phyloP scores from a whole-genome alignment of 2,329 filamentous ascomycete species.

The Verticillium longisporum region DNA sequence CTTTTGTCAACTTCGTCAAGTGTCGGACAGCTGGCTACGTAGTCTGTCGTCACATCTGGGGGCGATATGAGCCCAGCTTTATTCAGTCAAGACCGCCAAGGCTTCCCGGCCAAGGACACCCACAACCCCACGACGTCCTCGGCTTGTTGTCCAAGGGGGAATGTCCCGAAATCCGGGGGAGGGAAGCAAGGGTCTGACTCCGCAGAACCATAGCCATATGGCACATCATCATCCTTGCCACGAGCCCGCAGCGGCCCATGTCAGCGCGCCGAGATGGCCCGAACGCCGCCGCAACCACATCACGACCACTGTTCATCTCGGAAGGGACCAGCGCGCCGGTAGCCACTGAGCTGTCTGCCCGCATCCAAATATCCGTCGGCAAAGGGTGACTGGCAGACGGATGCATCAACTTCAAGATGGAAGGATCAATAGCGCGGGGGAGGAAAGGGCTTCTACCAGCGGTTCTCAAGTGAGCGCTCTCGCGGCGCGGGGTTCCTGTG shows the following conservation, averaged over 20 bases:
- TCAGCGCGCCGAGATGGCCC: background rate
- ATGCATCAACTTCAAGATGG: background rate
- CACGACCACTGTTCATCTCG: background rate
- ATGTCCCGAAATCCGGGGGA: background rate
- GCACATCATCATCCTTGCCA: background rate
- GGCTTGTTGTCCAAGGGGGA: background rate
- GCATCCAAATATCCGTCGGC: background rate
- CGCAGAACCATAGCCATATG: too few relatives aligned
- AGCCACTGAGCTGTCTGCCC: background rate
- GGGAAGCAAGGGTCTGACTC: background rate
- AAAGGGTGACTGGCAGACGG: background rate
- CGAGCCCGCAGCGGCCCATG: background rate
- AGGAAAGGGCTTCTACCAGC: too few relatives aligned
- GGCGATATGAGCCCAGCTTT: background rate
- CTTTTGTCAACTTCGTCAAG: background rate
- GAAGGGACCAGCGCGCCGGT: background rate
- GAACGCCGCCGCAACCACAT: background rate
- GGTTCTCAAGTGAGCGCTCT: too few relatives aligned
- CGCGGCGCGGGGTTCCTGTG: background rate
- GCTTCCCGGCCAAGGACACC: background rate
- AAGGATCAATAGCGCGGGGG: background rate
- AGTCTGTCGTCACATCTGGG: background rate
- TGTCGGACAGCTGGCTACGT: background rate
- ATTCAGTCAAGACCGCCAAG: background rate
- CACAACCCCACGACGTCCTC: background rate